Base-by-base conservation (phyloP, 768 basidiomycete genomes). In the Phlebiopsis gigantea region DNA sequence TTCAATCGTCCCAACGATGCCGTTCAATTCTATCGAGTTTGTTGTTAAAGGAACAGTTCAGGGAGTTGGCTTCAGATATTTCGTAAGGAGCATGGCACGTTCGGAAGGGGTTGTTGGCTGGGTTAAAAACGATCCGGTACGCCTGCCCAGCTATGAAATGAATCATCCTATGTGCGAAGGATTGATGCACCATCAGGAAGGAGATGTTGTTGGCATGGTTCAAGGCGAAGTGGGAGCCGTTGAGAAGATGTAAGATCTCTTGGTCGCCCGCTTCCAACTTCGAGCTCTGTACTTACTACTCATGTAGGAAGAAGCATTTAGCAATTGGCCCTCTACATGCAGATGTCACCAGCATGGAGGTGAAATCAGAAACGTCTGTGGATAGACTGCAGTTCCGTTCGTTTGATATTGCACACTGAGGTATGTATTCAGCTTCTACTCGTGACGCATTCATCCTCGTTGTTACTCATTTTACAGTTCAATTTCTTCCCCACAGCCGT, bases 111-210 rank as follows among this genome's bases (percentile, higher is more conserved):
- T 61, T 22, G 60, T 61, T 4, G 60, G 60, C 7, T 61, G 60
- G 60, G 60, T 61, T 2, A 61, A 57, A 47, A 61, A 61, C 53
- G 52, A 57, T 29, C 46, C 57, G n/a, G 60, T 61, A 21, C 19
- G 59, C 57, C 9, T 25, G 21, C 24, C 46, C n/a, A n/a, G 25
- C 14, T 42, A 25, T 7, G 10, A 28, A 21, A 7, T 41, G 2
- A n/a, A 19, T 21, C 3, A 34, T 5, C 39, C 25, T 22, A 8
- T 8, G 10, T 51, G 3, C 14, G 17, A 5, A 31, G 6, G 4
- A 24, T 21, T 53, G 21, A 53, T 34, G 1, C 17, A 9, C 28
- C 1, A 30, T 17, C n/a, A 61, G 60, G 30, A 8, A 4, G 60
- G 60, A 5, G 28, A 51, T 43, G 60, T 61, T 1, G 53, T 57